Percentiles rank a stretch among this genome's conserved stretches.
Conservation (phyloP, 352 stramenopile genomes). For the Globisporangium ultimum region DNA sequence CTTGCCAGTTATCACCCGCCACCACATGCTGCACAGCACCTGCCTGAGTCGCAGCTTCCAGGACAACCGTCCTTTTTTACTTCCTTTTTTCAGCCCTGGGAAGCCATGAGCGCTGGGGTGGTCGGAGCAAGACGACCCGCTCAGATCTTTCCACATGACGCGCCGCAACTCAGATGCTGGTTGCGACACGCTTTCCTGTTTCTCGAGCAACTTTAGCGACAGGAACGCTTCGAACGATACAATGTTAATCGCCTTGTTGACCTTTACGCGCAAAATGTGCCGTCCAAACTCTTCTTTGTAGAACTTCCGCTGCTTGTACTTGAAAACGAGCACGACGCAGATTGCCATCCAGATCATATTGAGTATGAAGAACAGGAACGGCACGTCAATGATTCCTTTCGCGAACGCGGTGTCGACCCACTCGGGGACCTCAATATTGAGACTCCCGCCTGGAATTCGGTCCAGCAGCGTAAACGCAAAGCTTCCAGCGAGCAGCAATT, state of each 20-base stretch:
- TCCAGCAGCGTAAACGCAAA: conserved; percentile 93
- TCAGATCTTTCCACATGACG: conserved; percentile 47
- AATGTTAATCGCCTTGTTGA: conserved; percentile 49
- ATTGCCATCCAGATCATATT: conserved; percentile 86
- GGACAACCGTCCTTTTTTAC: conserved; percentile 6
- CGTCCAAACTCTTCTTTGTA: conserved; percentile 74
- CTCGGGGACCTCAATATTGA: conserved; percentile 84
- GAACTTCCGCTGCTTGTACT: conserved; percentile 49
- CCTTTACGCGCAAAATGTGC: conserved; percentile 80
- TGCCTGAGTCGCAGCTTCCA: conserved; percentile 30
- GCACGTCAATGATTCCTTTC: conserved; percentile 46
- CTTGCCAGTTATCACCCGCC: conserved; percentile 6
- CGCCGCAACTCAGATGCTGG: conserved; percentile 43
- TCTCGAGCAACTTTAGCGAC: conserved; percentile 28
- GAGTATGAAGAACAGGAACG: conserved; percentile 83
- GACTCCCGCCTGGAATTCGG: conserved; percentile 86
- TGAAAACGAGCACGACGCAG: conserved; percentile 54
- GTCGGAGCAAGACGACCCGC: conserved; percentile 21
- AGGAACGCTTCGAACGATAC: conserved; percentile 44
- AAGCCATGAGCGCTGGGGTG: conserved; percentile 2
- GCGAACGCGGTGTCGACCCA: conserved; percentile 57
- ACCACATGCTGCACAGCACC: conserved; percentile 9
- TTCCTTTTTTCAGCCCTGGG: not conserved
- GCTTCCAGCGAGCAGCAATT: conserved; percentile 87
- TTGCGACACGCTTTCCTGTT: conserved; percentile 56